Percentiles rank a stretch among this genome's conserved stretches.
phyloP scores from a whole-genome alignment of 208 protist species.

The Trypanosoma boissoni region DNA sequence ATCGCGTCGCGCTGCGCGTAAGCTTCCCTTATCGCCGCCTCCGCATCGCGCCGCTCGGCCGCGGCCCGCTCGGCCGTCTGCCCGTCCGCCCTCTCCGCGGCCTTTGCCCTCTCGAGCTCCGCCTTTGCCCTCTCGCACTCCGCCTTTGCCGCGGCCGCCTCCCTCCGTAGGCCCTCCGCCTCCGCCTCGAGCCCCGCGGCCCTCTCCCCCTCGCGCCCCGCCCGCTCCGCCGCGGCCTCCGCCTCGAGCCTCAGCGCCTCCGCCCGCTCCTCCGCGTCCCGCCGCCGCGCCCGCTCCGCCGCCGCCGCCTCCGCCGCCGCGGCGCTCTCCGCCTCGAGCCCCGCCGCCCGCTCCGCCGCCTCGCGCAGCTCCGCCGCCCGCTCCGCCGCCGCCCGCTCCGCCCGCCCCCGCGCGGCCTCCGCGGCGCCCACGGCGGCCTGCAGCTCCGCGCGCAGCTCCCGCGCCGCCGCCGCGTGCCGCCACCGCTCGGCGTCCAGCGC shows the following conservation, averaged over 20 bases:
- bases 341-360: slow-evolving; percentile 2
- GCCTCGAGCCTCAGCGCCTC: background rate
- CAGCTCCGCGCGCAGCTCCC: background rate
- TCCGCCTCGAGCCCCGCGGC: slow-evolving; percentile 7
- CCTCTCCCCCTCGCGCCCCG: background rate
- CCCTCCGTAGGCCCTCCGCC: slow-evolving; percentile 7
- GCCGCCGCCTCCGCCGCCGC: slow-evolving; percentile 2
- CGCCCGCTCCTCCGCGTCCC: slow-evolving; percentile 4
- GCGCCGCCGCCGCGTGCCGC: background rate
- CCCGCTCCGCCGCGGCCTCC: background rate
- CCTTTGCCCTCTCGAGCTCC: background rate
- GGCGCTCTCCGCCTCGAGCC: background rate
- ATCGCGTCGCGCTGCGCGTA: slow-evolving; percentile 20
- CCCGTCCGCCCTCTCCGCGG: background rate
- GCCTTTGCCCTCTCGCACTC: background rate
- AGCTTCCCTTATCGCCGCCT: slow-evolving; percentile 17
- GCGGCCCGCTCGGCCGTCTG: background rate
- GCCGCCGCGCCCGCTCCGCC: background rate
- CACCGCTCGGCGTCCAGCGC: slow-evolving; percentile 17
- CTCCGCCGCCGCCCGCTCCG: background rate
- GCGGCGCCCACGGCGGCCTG: background rate
- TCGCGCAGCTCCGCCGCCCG: background rate
- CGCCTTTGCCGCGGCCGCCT: background rate
- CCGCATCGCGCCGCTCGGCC: slow-evolving; percentile 4
- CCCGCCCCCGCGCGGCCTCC: background rate